Conservation (phyloP, 2,329 filamentous ascomycete genomes). For the Xylariales sp. region DNA sequence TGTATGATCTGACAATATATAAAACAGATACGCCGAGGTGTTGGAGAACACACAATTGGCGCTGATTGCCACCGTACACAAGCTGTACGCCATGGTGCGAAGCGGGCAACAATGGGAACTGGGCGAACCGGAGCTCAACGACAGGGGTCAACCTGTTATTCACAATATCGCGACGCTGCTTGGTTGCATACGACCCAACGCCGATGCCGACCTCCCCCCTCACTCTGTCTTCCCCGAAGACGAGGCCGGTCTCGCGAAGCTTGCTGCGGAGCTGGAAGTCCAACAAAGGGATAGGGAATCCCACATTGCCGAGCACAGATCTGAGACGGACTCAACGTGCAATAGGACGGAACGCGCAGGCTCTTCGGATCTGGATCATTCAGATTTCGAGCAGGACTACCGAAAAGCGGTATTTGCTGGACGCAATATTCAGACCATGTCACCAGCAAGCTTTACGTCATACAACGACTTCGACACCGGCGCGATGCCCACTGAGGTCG, state of each 20-base stretch:
- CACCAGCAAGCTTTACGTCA: conserved; percentile 46
- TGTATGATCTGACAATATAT: too few relatives aligned
- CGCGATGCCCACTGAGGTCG: conserved; percentile 20
- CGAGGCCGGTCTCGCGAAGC: conserved; percentile 51
- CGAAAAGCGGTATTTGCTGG: conserved; percentile 41
- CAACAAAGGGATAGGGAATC: conserved; percentile 35
- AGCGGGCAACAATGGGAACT: conserved; percentile 55
- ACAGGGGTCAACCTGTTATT: conserved; percentile 58
- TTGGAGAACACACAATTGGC: conserved; percentile 62
- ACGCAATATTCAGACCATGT: conserved; percentile 42
- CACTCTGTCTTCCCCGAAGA: conserved; percentile 59
- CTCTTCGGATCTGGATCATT: conserved; percentile 51
- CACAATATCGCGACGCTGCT: conserved; percentile 63
- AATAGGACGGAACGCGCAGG: conserved; percentile 44
- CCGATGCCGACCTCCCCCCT: conserved; percentile 54
- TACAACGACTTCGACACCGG: conserved; percentile 37
- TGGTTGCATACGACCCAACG: conserved; percentile 59
- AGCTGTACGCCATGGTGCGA: conserved; percentile 61
- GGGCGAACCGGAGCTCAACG: conserved; percentile 60
- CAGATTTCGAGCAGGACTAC: conserved; percentile 52
- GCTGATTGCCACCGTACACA: conserved; percentile 60
- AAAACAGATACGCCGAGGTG: conserved; percentile 59
- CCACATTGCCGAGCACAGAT: conserved; percentile 23
- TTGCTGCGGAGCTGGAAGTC: conserved; percentile 50
- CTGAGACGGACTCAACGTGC: conserved; percentile 30